Conservation (phyloP, 306 rosid genomes). For the Carpinus viminea region DNA sequence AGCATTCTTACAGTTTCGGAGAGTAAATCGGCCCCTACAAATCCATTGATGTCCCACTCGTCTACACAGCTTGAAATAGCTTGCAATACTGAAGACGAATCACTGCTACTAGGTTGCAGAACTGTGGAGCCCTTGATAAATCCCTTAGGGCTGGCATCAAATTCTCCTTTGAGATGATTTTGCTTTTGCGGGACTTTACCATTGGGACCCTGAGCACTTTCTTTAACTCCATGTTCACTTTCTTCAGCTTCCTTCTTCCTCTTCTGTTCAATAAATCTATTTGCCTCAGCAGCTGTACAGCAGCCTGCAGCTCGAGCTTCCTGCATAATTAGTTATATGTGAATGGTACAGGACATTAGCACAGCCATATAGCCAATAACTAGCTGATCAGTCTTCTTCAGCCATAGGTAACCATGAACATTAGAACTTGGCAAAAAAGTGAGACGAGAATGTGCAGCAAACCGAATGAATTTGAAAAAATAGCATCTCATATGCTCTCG, state of each 20-base stretch:
- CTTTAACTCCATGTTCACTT: constrained; percentile 39
- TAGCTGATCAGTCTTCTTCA: constrained; percentile 2
- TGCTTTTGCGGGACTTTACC: constrained; percentile 42
- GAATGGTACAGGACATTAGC: constrained; percentile 10
- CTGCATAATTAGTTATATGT: constrained; percentile 37
- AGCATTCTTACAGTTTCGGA: constrained; percentile 67
- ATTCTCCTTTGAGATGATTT: constrained; percentile 47
- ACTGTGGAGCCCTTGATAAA: constrained; percentile 39
- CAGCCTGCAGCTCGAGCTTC: constrained; percentile 84
- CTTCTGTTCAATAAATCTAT: constrained; percentile 56
- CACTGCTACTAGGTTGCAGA: constrained; percentile 36
- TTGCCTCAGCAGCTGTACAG: constrained; percentile 59
- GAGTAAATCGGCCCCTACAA: constrained; percentile 61
- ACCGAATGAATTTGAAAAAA: neutral
- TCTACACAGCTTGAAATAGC: constrained; percentile 44
- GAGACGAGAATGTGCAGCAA: neutral
- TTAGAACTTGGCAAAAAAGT: neutral
- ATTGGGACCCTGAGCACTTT: constrained; percentile 50
- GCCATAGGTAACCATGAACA: neutral
- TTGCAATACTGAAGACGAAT: constrained; percentile 36
- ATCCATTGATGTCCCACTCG: constrained; percentile 73
- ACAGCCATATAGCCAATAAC: neutral
- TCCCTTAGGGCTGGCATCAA: constrained; percentile 47
- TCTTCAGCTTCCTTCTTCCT: constrained; percentile 49
- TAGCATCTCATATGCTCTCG: neutral